phyloP scores from a whole-genome alignment of 1,284 basidiomycete species.

The Heterobasidion occidentale region DNA sequence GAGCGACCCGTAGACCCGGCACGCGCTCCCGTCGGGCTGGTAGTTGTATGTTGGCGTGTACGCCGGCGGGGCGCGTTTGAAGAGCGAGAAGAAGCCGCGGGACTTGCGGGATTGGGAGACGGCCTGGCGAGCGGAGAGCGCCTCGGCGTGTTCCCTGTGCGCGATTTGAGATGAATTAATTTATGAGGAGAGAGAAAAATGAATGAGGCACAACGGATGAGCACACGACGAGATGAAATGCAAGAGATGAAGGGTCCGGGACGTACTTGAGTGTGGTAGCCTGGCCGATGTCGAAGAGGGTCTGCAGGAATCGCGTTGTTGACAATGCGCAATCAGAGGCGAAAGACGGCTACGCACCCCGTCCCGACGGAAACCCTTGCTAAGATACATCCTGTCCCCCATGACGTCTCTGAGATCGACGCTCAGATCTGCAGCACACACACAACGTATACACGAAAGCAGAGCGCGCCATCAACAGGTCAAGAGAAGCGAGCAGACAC shows the following conservation, averaged over 20 bases:
- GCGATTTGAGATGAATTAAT: background rate
- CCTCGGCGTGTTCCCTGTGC: constrained; percentile 43
- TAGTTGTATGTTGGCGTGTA: constrained; percentile 72
- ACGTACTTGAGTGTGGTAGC: constrained; percentile 59
- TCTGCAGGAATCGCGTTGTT: constrained; percentile 33
- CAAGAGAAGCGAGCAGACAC: background rate
- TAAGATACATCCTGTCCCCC: constrained; percentile 86
- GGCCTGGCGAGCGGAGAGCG: constrained; percentile 61
- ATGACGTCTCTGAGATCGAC: constrained; percentile 90
- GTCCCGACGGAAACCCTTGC: constrained; percentile 79
- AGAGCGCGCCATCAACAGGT: background rate
- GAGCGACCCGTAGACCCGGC: constrained; percentile 82
- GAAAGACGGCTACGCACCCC: constrained; percentile 44
- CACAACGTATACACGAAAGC: background rate
- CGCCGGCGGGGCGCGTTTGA: constrained; percentile 31
- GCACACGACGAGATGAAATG: too few species aligned
- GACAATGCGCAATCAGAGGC: background rate
- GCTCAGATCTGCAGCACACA: constrained; percentile 51
- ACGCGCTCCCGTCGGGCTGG: constrained; percentile 60
- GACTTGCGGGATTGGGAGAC: constrained; percentile 63
- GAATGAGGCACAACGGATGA: too few species aligned
- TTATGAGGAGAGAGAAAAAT: too few species aligned
- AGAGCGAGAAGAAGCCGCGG: constrained; percentile 58
- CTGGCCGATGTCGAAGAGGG: constrained; percentile 78
- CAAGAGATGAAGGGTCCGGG: background rate